Base-by-base conservation (phyloP, 495 filamentous ascomycete species). In the Bacidia rubella region DNA sequence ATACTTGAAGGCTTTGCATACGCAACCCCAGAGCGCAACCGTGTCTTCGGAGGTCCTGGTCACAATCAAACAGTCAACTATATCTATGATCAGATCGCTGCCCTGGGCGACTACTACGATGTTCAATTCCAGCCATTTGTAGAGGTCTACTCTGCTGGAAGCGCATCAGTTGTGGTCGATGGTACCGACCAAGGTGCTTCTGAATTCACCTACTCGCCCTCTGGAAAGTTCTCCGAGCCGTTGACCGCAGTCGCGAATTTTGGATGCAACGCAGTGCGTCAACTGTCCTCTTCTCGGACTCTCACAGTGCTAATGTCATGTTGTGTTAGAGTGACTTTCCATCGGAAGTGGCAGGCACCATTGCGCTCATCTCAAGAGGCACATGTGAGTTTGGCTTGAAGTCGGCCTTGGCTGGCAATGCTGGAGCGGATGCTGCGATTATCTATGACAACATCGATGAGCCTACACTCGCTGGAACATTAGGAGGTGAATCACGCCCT, bases 21-120 rank as follows among this genome's bases (percentile, higher is more conserved):
- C 55, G 53, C 67, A 21, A 63, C 66, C 46, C 65, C 69, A 0
- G 66, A 70, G 26, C 65, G 68, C 23, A 79, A 77, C 57, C 70
- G 82, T 45, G 76, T 78, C 21, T 80, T 83, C 58, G 80, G 81
- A 24, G 65, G 72, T 19, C 56, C 61, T 4, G 81, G 79, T 27
- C 83, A 86, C 65, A 75, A 80, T 38, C 69, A 71, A 54, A 87
- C 79, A 0, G 73, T 83, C 51, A 68, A 83, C 40, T 87, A 72
- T 54, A 60, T 87, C 57, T 76, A 76, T 56, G 62, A 71, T 32
- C 63, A 71, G 43, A 64, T 82, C 42, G 60, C 68, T 56, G 62
- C 62, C 17, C 65, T 71, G 5, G 68, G 61, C 11, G 68, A 70
- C 51, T 83, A 82, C 69, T 86, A 85, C 65, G 59, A 73, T 62